Conservation (phyloP, 73 alveolate genomes). For the Symbiodinium pilosum region DNA sequence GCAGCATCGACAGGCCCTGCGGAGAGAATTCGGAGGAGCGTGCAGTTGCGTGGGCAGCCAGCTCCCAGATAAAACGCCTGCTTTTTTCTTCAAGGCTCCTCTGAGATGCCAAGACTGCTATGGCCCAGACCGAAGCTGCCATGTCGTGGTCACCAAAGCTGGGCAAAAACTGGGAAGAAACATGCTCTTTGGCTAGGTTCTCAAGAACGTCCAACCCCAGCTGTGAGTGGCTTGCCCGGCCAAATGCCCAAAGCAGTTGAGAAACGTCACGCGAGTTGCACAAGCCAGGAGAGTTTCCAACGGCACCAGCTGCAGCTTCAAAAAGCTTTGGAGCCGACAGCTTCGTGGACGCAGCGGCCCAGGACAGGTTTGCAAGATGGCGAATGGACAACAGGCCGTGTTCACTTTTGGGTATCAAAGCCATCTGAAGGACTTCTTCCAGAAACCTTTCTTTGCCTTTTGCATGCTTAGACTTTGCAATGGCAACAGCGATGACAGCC, state of each 20-base stretch:
- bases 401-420: not conserved
- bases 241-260: slow-evolving; percentile 66
- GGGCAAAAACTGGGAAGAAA: not conserved
- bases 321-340: not conserved
- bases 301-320: not conserved
- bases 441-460: not conserved
- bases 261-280: slow-evolving; percentile 46
- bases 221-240: not conserved
- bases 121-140: slow-evolving; percentile 67
- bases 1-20: slow-evolving; percentile 54
- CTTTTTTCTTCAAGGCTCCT: not conserved
- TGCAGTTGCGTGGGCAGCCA: not conserved
- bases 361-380: slow-evolving; percentile 22
- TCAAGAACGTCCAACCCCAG: slow-evolving; percentile 26
- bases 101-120: slow-evolving; percentile 17
- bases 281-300: not conserved
- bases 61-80: not conserved
- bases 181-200: not conserved
- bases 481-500: slow-evolving; percentile 43
- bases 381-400: not conserved
- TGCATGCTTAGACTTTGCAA: not conserved
- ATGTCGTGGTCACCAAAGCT: slow-evolving; percentile 39
- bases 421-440: not conserved
- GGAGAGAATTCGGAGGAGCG: slow-evolving; percentile 2
- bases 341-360: slow-evolving; percentile 34